Evolutionary conservation across 176 grass and related monocot species (phyloP).

Genomic region (Oryza coarctata): DNA sequence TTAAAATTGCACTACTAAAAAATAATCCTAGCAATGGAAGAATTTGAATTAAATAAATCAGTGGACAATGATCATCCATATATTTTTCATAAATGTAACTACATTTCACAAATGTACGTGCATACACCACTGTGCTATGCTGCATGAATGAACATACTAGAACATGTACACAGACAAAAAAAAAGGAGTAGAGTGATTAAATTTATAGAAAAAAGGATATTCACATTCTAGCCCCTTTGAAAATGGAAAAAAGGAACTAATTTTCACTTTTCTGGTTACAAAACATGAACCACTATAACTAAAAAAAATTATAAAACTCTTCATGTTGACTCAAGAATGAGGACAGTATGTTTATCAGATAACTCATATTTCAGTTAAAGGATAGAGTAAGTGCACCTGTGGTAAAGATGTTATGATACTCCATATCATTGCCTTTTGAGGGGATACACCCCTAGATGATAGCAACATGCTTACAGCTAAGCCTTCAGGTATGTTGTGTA

Average conservation of each 20-base stretch:
- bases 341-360: background rate
- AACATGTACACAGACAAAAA: background rate
- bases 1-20: background rate
- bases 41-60: background rate
- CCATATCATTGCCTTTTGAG: constrained; percentile 97
- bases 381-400: constrained; percentile 54
- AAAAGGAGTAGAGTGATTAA: background rate
- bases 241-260: background rate
- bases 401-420: constrained; percentile 98
- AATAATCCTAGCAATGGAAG: background rate
- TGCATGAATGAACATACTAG: background rate
- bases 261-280: background rate
- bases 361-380: constrained; percentile 26
- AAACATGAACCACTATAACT: background rate
- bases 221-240: background rate
- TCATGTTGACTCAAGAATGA: background rate
- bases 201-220: background rate
- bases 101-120: background rate
- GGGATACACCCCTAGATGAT: constrained; percentile 78
- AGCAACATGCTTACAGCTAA: constrained; percentile 98
- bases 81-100: background rate
- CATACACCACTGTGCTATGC: background rate
- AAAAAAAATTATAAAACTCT: background rate
- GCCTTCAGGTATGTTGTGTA: constrained; percentile 99
- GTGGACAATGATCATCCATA: background rate